Conservation (phyloP, 1,284 basidiomycete species). For the Cutaneotrichosporon sp. region DNA sequence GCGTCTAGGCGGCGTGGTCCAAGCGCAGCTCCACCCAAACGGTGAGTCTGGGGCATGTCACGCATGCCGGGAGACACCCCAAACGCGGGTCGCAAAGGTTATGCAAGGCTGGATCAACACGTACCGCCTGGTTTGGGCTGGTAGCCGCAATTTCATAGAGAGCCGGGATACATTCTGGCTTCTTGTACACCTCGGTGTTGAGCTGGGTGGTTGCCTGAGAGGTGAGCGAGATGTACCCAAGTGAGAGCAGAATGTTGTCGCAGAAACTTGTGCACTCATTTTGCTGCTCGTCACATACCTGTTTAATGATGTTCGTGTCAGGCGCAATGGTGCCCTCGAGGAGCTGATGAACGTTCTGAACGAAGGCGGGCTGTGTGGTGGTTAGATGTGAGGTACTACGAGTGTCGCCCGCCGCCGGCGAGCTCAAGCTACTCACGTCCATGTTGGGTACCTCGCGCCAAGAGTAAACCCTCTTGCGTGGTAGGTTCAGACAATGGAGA, state of each 20-base stretch:
- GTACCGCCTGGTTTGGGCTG: conserved; percentile 58
- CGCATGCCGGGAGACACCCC: no score
- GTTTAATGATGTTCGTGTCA: conserved; percentile 80
- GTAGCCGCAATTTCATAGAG: conserved; percentile 82
- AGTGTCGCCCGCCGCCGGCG: no score
- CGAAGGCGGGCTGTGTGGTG: conserved; percentile 25
- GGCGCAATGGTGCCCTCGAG: conserved; percentile 77
- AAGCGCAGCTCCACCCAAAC: no score
- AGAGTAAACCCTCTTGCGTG: no score
- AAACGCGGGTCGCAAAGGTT: no score
- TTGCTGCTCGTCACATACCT: conserved; percentile 68
- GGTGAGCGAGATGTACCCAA: background rate
- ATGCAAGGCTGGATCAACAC: background rate
- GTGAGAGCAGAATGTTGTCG: no score
- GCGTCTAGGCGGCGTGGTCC: no score
- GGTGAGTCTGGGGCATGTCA: no score
- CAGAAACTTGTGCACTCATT: no score
- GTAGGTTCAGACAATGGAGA: no score
- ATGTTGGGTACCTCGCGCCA: conserved; percentile 13
- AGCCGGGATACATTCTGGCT: conserved; percentile 81
- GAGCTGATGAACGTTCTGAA: conserved; percentile 71
- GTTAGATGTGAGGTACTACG: background rate
- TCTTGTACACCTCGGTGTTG: conserved; percentile 88
- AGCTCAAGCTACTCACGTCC: conserved; percentile 16
- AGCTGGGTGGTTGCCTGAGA: conserved; percentile 81